Evolutionary conservation across 148 eudicot species (phyloP).

Genomic region (Simmondsia chinensis): DNA sequence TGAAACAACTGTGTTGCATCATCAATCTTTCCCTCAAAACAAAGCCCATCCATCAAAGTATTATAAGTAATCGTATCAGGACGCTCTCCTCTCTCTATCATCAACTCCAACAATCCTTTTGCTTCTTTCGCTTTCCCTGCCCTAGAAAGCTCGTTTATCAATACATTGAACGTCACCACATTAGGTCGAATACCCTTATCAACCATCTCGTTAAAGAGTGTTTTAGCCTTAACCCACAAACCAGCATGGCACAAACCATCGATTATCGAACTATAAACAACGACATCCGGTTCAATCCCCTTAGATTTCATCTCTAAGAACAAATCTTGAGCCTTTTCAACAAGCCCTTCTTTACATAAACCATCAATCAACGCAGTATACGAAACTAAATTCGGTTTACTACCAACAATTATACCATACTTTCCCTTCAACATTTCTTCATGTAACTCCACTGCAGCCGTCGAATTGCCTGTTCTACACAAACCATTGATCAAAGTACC

Average conservation of each 20-base stretch:
- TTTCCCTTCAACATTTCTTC: constrained; percentile 6
- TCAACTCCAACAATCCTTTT: constrained; percentile 12
- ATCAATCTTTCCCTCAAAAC: constrained; percentile 22
- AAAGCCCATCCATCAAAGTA: constrained; percentile 7
- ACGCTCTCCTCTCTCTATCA: constrained; percentile 13
- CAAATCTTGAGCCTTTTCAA: constrained; percentile 16
- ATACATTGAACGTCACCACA: constrained; percentile 10
- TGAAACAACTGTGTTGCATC: constrained; percentile 16
- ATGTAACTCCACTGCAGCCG: constrained; percentile 2
- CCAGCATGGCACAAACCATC: constrained; percentile 12
- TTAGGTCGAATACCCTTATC: constrained; percentile 22
- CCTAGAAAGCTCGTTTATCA: constrained; percentile 12
- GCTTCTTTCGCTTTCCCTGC: constrained; percentile 17
- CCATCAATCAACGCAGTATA: constrained; percentile 22
- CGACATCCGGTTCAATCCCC: constrained; percentile 17
- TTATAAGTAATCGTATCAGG: constrained; percentile 17
- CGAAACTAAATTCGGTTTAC: constrained; percentile 15
- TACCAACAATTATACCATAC: constrained; percentile 1
- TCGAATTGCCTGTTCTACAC: constrained; percentile 1
- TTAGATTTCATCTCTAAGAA: constrained; percentile 11
- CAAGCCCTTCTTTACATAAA: constrained; percentile 19
- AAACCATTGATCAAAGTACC: constrained; percentile 1
- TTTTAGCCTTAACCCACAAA: constrained; percentile 14
- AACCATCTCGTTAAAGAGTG: constrained; percentile 19
- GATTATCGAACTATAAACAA: constrained; percentile 21